Base-by-base conservation (phyloP, 306 rosid genomes). In the Cucumis hystrix region DNA sequence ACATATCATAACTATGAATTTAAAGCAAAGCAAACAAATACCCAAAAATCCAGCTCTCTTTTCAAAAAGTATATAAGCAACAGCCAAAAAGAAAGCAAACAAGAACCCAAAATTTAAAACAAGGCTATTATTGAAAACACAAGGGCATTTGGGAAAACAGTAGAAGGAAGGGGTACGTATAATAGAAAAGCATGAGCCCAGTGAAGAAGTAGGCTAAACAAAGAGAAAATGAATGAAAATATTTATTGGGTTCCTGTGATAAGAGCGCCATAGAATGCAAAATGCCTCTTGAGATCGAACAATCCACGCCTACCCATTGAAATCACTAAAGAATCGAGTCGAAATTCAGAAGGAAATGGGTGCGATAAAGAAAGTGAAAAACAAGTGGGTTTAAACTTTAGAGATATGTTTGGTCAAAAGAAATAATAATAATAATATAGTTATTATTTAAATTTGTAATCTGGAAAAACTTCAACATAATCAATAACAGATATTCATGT, bases 151-250 rank as follows among this genome's bases (percentile, higher is more conserved):
- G 28, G 88, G 89, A 21, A 90, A 69, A 35, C 59, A 51, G 67
- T 87, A 86, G 37, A 89, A 77, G 21, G 87, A 77, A 33, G 98
- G 98, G 45, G 86, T 77, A n/a, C n/a, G n/a, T n/a, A 77, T 90
- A 89, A 75, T 87, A 85, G 79, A 91, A 84, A 76, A 88, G 59
- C 7, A 93, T 77, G 76, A 90, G 86, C 8, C 84, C 84, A 0
- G 96, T 86, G 89, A 94, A 91, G 72, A 90, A 77, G 16, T 91
- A 18, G 98, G 97, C 97, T 96, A 91, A 14, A 94, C 96, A 14
- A 91, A 80, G 45, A 91, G 33, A 76, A 81, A 78, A 30, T 90
- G 97, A 69, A 94, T 85, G 20, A 81, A 87, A 43, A 93, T 73
- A 84, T 91, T 91, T 58, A 85, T 77, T 60, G 86, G 91, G 81